Evolutionary conservation across 257 asterid species (phyloP), one percentile per base, ranked within the genome.

Genomic region (Solanum microdontum): DNA sequence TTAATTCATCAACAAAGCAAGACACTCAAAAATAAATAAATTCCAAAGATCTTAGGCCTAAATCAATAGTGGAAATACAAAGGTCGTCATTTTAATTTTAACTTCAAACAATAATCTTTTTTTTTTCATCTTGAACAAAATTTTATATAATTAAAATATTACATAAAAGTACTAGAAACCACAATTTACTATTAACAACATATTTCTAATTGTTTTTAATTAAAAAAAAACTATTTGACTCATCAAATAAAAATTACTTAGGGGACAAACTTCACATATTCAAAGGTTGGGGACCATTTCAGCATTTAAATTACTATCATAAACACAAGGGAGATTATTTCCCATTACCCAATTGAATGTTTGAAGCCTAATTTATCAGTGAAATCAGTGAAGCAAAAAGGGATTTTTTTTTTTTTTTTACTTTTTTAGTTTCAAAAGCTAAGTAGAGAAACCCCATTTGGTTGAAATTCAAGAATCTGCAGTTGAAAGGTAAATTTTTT

Each of bases 21-120:
- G 1, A 48, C 21, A 2, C 21, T 14, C 1, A 14, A 0, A 48
- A 2, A 48, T 48, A 48, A 48, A 48, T 48, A 0, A 48, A 48
- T 5, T 5, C 0, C 3, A 48, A 14, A 48, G 1, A 13, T 5
- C 2, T 48, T 45, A 45, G 0, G 21, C 21, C 21, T 48, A 48
- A 48, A 48, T 5, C 58, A 48, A 48, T 14, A 48, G 0, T 48
- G 60, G 0, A 48, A 48, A 14, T 48, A 48, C 8, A 1, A 48
- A 48, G 21, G 3, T 14, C 3, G 21, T 48, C 21, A 48, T 14
- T 14, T 0, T 48, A 48, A 48, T 5, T 14, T 14, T 14, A 14
- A 5, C 23, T 2, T 48, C 3, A 5, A 0, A 48, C 23, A 48
- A 48, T 48, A 48, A 2, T 14, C 8, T 13, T 13, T 6, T 48